A percentile compares a stretch with the other conserved stretches of the same genome.
phyloP scores from a whole-genome alignment of 2,329 filamentous ascomycete genomes.

The Colletotrichum acutatum region DNA sequence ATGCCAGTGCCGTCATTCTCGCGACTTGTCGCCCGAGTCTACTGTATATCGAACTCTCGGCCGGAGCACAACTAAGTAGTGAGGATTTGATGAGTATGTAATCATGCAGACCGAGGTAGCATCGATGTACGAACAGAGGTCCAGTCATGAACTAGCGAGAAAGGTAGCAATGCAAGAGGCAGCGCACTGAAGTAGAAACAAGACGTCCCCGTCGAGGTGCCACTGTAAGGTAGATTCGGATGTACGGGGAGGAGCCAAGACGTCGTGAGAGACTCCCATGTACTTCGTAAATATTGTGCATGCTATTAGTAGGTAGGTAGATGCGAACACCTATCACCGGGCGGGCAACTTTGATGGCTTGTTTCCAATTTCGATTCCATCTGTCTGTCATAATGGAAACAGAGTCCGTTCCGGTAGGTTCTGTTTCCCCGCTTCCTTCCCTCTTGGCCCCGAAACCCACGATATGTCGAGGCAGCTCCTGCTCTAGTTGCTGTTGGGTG shows the following conservation, averaged over 20 bases:
- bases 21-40: not conserved
- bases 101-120: not conserved
- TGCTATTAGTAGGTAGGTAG: not conserved
- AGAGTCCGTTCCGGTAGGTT: not conserved
- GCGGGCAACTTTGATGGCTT: not conserved
- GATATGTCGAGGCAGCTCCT: conserved; percentile 12
- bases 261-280: not conserved
- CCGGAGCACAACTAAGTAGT: not conserved
- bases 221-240: not conserved
- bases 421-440: conserved; percentile 13
- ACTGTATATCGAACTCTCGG: too few relatives aligned
- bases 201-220: not conserved
- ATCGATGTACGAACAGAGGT: not conserved
- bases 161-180: not conserved
- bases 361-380: not conserved
- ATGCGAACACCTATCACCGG: too few relatives aligned
- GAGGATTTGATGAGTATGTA: not conserved
- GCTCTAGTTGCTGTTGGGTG: not conserved
- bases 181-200: not conserved
- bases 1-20: not conserved
- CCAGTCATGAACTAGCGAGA: not conserved
- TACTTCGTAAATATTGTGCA: not conserved
- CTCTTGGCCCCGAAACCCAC: conserved; percentile 8
- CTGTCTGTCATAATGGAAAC: not conserved
- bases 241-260: not conserved